Base-by-base conservation (phyloP, 2,329 filamentous ascomycete species). In the Aureobasidium lini region DNA sequence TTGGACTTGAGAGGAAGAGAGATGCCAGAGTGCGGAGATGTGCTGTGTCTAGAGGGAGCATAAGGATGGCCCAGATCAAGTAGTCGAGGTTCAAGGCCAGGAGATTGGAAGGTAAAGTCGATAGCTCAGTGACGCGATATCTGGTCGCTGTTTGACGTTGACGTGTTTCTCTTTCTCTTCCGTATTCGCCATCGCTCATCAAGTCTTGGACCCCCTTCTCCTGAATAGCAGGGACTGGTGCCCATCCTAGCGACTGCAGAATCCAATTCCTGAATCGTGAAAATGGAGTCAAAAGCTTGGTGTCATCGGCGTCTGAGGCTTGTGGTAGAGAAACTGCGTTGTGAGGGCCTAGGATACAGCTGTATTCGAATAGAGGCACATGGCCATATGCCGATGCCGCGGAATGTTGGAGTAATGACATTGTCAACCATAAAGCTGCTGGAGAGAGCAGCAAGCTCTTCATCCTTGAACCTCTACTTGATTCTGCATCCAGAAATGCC, bases 31-130 rank as follows among this genome's bases (percentile, higher is more conserved):
- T 6, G 15, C 39, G 48, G 11, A 61, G 39, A 34, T 50, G 44
- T 13, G 32, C 6, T 3, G 39, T 50, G 8, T 61, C 60, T 3
- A 61, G 39, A 1, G 60, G 60, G 4, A 61, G 28, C n/a, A 58
- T 15, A 2, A 61, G n/a, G 9, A 61, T 31, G 8, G 47, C 16
- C 42, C 40, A 48, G 16, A 52, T 18, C 11, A 60, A 13, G 39
- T 44, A 37, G 10, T 60, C 52, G 6, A 48, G 18, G 18, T 53
- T 48, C 32, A 57, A 29, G n/a, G 54, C 42, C 6, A 57, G 29
- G 36, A 60, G 61, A 9, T 61, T 42, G 1, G 49, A 32, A 8
- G 59, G 44, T 4, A 49, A 11, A 8, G 23, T 60, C 29, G 48
- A 29, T 2, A 60, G 34, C 15, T 60, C 57, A 6, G 57, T 60